A percentile compares a stretch with the other conserved stretches of the same genome.
These are phyloP conservation scores for Suillus spraguei DNA, from an alignment of 768 basidiomycete species.

Conservation along the genomic window DNA sequence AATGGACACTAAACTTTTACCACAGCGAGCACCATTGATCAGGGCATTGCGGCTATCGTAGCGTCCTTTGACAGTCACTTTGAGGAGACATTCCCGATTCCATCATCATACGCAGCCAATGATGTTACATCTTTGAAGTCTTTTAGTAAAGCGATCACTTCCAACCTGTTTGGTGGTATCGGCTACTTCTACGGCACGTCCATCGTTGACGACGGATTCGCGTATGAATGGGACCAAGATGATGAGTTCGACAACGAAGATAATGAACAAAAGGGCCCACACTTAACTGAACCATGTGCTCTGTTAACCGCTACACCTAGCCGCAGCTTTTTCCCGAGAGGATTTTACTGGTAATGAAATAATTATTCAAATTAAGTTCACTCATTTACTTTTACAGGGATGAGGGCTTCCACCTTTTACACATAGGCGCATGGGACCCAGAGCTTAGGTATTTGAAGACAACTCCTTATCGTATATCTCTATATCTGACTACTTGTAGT, in stretches of 20 bases:
- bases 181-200: conserved; percentile 95
- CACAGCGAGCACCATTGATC: conserved; percentile 64
- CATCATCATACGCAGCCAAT: conserved; percentile 51
- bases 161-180: conserved; percentile 90
- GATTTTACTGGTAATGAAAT: conserved; percentile 88
- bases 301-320: conserved; percentile 93
- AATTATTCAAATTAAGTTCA: background rate
- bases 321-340: conserved; percentile 95
- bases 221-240: conserved; percentile 89
- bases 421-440: conserved; percentile 93
- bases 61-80: conserved; percentile 69
- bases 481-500: conserved; percentile 39
- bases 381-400: conserved; percentile 57
- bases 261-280: conserved; percentile 52
- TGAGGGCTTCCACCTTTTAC: conserved; percentile 93
- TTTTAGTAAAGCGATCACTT: conserved; percentile 89
- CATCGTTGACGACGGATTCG: conserved; percentile 82
- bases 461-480: background rate
- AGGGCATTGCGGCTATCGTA: conserved; percentile 68
- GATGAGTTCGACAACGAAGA: conserved; percentile 47
- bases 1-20: background rate
- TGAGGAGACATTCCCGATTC: conserved; percentile 66
- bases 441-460: conserved; percentile 61
- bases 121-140: conserved; percentile 52
- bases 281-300: conserved; percentile 70